A percentile compares a stretch with the other conserved stretches of the same genome.
These are phyloP conservation scores for Debaryomycetaceae sp. DNA, from an alignment of 1,139 yeast genomes.

Conservation along the genomic window DNA sequence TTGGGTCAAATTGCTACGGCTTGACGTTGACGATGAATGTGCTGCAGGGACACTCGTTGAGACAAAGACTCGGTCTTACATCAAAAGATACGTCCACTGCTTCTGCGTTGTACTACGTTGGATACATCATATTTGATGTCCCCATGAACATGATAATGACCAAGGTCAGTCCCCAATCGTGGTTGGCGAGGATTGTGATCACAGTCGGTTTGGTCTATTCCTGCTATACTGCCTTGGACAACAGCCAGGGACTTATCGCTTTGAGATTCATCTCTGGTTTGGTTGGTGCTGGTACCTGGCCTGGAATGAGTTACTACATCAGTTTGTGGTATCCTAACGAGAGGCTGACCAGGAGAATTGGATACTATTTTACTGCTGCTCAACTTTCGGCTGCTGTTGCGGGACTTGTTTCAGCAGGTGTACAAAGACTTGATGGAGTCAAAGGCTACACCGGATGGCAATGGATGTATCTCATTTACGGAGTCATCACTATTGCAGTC, in stretches of 20 bases:
- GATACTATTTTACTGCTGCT: constrained; percentile 89
- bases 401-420: constrained; percentile 83
- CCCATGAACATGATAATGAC: constrained; percentile 90
- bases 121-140: constrained; percentile 76
- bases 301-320: constrained; percentile 83
- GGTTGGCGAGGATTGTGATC: constrained; percentile 77
- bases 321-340: constrained; percentile 85
- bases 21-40: constrained; percentile 78
- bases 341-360: constrained; percentile 73
- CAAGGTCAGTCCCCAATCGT: constrained; percentile 75
- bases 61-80: constrained; percentile 48
- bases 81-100: constrained; percentile 67
- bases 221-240: constrained; percentile 60
- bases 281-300: constrained; percentile 92
- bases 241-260: constrained; percentile 62
- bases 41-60: constrained; percentile 58
- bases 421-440: constrained; percentile 74
- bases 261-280: constrained; percentile 72
- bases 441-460: constrained; percentile 80
- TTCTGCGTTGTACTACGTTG: constrained; percentile 78
- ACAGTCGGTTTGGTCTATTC: constrained; percentile 75
- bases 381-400: constrained; percentile 84
- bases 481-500: constrained; percentile 62
- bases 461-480: constrained; percentile 82
- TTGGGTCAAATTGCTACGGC: constrained; percentile 76